Evolutionary conservation across 768 basidiomycete genomes (phyloP), one percentile per base, ranked within the genome.

Genomic region (Cystoderma amianthinum): DNA sequence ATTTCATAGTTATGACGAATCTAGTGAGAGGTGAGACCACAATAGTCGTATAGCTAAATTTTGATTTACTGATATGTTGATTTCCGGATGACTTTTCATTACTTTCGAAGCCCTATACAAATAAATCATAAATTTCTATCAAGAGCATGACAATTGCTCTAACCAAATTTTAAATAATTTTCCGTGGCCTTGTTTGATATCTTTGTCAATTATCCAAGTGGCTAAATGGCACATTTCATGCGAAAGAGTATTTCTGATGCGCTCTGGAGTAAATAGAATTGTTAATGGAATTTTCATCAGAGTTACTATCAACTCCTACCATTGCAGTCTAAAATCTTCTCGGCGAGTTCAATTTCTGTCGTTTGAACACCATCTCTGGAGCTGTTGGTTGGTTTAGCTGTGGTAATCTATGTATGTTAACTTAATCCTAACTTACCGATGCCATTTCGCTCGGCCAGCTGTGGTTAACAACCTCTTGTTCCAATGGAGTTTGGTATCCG

Each of bases 191-290:
- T 88, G 86, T 44, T 77, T 77, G 3, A 80, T 73, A 7, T 78
- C 69, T 13, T 72, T 64, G 54, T 84, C 77, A 42, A 94, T 86
- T 17, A 87, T 64, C 90, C 90, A 94, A 42, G 77, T 77, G 2
- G 91, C 91, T 23, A 94, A 60, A 63, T 93, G 91, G 51, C 90
- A 93, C 89, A 93, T 91, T 58, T 94, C 91, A 50, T 94, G 91
- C 21, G 86, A 80, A 10, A 94, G 62, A 1, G 90, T 93, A 52
- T 84, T 82, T 24, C 82, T 69, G 37, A 93, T 83, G 28, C 88
- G 77, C 41, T 87, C 90, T 92, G 44, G 18, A 21, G 20, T 36
- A 20, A 22, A 11, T 20, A 30, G 16, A n/a, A 2, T 19, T 17
- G 10, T 11, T 13, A 37, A 38, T 7, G 20, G 20, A 28, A 7